Evolutionary conservation across 441 rosid species (phyloP), one percentile per base, ranked within the genome.

Genomic region (Oxalis stricta): DNA sequence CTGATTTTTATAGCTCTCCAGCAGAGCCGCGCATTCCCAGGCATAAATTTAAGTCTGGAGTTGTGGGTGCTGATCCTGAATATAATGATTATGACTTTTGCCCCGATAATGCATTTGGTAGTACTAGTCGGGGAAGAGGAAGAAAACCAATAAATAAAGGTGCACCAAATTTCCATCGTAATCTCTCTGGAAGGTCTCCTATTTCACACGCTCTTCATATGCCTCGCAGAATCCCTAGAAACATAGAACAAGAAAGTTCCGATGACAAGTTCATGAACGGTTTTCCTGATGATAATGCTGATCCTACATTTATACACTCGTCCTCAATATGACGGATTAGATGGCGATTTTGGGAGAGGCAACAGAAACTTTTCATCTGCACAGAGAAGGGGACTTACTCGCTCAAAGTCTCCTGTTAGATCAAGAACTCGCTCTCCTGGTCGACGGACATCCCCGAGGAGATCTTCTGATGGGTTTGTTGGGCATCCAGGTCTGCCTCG

Each of bases 351-450:
- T 54, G 57, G 39, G 41, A 72, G 73, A 50, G 76, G 89, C 29
- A 58, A 68, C 52, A 53, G 76, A 61, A 74, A 73, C 39, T 77
- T 70, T 50, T 33, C 73, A 3, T 50, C 81, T 38, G 54, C 61
- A 29, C 73, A 69, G 57, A 63, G 69, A 69, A 67, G 82, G 56
- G 79, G 38, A n/a, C 53, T 54, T 65, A 59, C 67, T 61, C 75
- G 55, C 24, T 87, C 93, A 5, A 73, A 76, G 21, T 87, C 96
- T 61, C 95, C 97, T n/a, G 14, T 64, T 22, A 69, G 84, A 65
- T 64, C 69, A 50, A 70, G 80, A 41, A 61, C 75, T 45, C 71
- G 77, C 26, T 75, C 94, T 44, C 78, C 86, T 41, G 75, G 75
- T 67, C 68, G 72, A 35, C 80, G 94, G 80, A 55, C 78, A 18